Base-by-base conservation (phyloP, 108 stramenopile genomes). In the Skeletonema marinoi region DNA sequence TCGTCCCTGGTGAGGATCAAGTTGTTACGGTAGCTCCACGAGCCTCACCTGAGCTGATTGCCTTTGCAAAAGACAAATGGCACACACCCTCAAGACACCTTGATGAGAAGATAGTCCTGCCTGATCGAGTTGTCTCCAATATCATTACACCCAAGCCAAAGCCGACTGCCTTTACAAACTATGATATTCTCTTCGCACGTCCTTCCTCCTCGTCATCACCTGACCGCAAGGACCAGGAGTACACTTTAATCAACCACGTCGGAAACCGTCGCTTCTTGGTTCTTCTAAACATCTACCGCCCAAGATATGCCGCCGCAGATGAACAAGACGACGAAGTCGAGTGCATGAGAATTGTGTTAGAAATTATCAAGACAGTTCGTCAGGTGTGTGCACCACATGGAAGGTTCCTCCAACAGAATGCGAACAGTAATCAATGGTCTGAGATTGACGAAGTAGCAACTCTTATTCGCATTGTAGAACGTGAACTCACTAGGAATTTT, bases 251-350 rank as follows among this genome's bases (percentile, higher is more conserved):
- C 25, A 25, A 56, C 35, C 51, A 68, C 36, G 32, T 68, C 14
- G 68, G 68, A 32, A 68, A 68, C 32, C 51, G 48, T 35, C 68
- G 68, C 31, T 68, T 68, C 48, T 13, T 29, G 25, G 68, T 68
- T 0, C 50, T 68, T 5, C 32, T 68, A 32, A 35, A 32, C 31
- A 68, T 56, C 12, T 68, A 51, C 51, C 51, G 68, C 19, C 25
- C 29, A 25, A 68, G 68, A 68, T 68, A 51, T 32, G 3, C 14
- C 3, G 32, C 8, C 8, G 68, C 68, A 31, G 68, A 32, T 33
- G 46, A 50, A 9, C 30, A 50, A 7, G 32, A 14, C 13, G 50
- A 68, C 68, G 48, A 68, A 16, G 13, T 2, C 4, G 32, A 68
- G 31, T 44, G 68, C 32, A 17, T 12, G 29, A 68, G 42, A 7